phyloP scores from a whole-genome alignment of 2,329 filamentous ascomycete species.

The Simplicillium sp. region DNA sequence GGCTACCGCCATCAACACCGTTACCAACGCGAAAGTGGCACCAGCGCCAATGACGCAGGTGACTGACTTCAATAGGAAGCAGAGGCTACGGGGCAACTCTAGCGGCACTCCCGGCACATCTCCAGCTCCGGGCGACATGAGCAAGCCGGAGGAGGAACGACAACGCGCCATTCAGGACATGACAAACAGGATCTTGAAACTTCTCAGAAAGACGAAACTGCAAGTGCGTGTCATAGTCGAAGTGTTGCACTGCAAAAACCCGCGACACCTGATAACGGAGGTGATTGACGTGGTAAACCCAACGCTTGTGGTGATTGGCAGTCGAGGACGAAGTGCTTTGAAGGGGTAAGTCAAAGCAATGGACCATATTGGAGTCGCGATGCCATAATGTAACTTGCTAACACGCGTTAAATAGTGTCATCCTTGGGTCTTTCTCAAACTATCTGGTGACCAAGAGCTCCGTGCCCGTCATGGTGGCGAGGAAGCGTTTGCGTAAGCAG shows the following conservation, averaged over 20 bases:
- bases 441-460: conserved; percentile 96
- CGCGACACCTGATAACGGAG: conserved; percentile 91
- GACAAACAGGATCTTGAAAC: conserved; percentile 71
- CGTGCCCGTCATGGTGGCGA: conserved; percentile 94
- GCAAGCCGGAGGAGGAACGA: conserved; percentile 67
- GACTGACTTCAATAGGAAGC: conserved; percentile 20
- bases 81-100: conserved; percentile 18
- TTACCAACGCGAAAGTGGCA: conserved; percentile 34
- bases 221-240: conserved; percentile 92
- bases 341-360: conserved; percentile 63
- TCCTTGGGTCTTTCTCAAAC: conserved; percentile 93
- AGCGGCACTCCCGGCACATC: conserved; percentile 28
- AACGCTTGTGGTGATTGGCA: conserved; percentile 87
- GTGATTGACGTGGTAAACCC: conserved; percentile 91
- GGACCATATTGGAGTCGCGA: conserved; percentile 2
- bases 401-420: conserved; percentile 52
- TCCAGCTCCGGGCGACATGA: conserved; percentile 41
- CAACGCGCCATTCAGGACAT: conserved; percentile 74
- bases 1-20: conserved; percentile 58
- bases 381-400: conserved; percentile 12
- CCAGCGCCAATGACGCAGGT: conserved; percentile 21
- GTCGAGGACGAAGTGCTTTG: conserved; percentile 78
- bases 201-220: conserved; percentile 81
- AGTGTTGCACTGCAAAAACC: conserved; percentile 96
- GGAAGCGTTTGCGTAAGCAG: conserved; percentile 82